Conservation (phyloP, 1,284 basidiomycete species). For the Microbotryum silenes-acaulis region DNA sequence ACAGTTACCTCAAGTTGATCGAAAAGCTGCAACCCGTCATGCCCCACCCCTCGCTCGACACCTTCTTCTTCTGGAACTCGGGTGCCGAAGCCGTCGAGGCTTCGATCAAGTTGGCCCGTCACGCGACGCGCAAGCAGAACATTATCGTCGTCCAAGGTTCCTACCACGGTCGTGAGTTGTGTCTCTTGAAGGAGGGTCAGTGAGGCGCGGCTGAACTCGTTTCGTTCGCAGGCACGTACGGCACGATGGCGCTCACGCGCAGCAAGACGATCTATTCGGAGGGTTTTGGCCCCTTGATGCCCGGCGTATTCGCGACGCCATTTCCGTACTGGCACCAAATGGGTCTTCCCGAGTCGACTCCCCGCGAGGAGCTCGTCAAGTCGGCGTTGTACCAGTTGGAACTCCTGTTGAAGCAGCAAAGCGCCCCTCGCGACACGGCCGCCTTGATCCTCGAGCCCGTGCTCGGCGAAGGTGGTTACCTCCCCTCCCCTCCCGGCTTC, state of each 20-base stretch:
- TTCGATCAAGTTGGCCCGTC: constrained; percentile 65
- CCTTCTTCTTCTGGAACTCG: constrained; percentile 85
- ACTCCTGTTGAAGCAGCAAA: constrained; percentile 74
- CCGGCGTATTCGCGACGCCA: constrained; percentile 69
- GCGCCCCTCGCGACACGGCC: constrained; percentile 74
- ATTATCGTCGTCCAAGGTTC: constrained; percentile 83
- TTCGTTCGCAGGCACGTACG: constrained; percentile 41
- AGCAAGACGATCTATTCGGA: constrained; percentile 86
- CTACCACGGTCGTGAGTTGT: constrained; percentile 61
- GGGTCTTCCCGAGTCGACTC: constrained; percentile 56
- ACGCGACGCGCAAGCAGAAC: constrained; percentile 69
- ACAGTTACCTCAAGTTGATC: constrained; percentile 60
- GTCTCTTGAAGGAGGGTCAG: not conserved
- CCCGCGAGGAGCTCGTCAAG: constrained; percentile 57
- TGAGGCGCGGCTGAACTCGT: no score
- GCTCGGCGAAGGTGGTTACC: constrained; percentile 64
- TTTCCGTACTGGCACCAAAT: constrained; percentile 94
- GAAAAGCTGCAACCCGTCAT: constrained; percentile 62
- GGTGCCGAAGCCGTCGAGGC: constrained; percentile 85
- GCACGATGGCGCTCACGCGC: constrained; percentile 77
- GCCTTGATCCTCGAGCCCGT: constrained; percentile 89
- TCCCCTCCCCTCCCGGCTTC: constrained; percentile 75
- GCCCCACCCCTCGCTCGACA: constrained; percentile 76
- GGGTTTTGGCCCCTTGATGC: constrained; percentile 72
- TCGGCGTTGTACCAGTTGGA: constrained; percentile 62